Evolutionary conservation across 2,329 filamentous ascomycete genomes (phyloP).

Genomic region (Penicillium corylophilum): DNA sequence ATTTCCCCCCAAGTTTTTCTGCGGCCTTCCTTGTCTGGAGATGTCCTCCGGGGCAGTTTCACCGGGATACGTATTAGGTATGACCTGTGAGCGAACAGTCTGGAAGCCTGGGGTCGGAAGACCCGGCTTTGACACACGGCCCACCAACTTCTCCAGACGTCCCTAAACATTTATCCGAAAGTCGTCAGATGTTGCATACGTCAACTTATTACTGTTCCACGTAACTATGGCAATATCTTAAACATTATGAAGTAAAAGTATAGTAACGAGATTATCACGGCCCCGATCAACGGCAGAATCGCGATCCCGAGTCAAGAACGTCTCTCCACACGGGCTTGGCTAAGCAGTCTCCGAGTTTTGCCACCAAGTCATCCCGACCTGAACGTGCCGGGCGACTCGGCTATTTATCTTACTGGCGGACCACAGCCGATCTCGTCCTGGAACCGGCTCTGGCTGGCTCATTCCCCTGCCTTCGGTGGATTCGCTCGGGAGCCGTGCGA

Average conservation of each 20-base stretch:
- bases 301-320: conserved; percentile 12
- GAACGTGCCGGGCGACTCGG: conserved; percentile 6
- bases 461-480: conserved; percentile 3
- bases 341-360: conserved; percentile 8
- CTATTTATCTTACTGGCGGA: conserved; percentile 16
- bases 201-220: neutral
- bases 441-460: conserved; percentile 17
- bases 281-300: neutral
- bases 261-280: neutral
- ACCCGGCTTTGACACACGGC: conserved; percentile 10
- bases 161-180: neutral
- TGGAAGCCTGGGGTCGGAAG: conserved; percentile 22
- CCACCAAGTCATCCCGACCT: conserved; percentile 9
- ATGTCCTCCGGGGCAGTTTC: conserved; percentile 9
- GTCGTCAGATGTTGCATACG: neutral
- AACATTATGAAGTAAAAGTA: neutral
- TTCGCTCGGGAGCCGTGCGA: conserved; percentile 12
- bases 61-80: conserved; percentile 22
- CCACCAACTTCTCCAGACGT: conserved; percentile 11
- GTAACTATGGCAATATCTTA: neutral
- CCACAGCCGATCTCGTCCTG: conserved; percentile 16
- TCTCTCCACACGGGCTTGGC: conserved; percentile 1
- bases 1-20: conserved; percentile 14
- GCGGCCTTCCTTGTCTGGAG: conserved; percentile 4
- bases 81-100: conserved; percentile 6